Conservation (phyloP, 441 rosid genomes). For the Populus hybrid region DNA sequence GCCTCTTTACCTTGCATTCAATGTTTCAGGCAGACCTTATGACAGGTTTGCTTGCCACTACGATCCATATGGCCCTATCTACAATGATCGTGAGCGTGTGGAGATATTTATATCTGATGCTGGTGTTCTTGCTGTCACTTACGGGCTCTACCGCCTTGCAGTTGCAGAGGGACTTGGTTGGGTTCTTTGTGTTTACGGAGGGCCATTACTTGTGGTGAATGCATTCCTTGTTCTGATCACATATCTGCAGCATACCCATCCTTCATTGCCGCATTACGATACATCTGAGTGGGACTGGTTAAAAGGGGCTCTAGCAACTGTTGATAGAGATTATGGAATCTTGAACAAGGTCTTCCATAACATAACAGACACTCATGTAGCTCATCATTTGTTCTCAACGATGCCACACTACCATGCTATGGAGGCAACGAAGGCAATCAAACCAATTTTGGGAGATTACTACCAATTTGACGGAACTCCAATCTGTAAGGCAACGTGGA, state of each 20-base stretch:
- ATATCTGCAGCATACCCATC: slow-evolving; percentile 88
- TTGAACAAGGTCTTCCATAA: slow-evolving; percentile 85
- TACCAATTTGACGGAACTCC: slow-evolving; percentile 84
- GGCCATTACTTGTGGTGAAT: slow-evolving; percentile 74
- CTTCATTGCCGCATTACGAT: slow-evolving; percentile 82
- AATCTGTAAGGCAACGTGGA: slow-evolving; percentile 63
- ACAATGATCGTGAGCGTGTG: slow-evolving; percentile 64
- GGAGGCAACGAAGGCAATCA: slow-evolving; percentile 89
- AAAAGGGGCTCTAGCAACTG: slow-evolving; percentile 83
- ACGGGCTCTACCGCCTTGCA: slow-evolving; percentile 58
- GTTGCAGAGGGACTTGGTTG: slow-evolving; percentile 59
- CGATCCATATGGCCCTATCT: slow-evolving; percentile 79
- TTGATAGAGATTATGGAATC: slow-evolving; percentile 88
- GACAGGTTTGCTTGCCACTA: slow-evolving; percentile 79
- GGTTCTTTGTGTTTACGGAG: slow-evolving; percentile 67
- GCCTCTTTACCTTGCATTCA: slow-evolving; percentile 83
- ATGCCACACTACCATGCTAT: slow-evolving; percentile 95
- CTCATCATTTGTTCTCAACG: slow-evolving; percentile 85
- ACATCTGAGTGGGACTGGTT: slow-evolving; percentile 96
- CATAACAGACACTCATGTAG: slow-evolving; percentile 90
- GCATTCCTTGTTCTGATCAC: slow-evolving; percentile 79
- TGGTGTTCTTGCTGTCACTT: slow-evolving; percentile 59
- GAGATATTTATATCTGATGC: slow-evolving; percentile 78
- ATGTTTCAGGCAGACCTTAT: slow-evolving; percentile 81
- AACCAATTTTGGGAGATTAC: slow-evolving; percentile 81